Evolutionary conservation across 2,329 filamentous ascomycete species (phyloP), one percentile per base, ranked within the genome.

Genomic region (Zymoseptoria pseudotritici): DNA sequence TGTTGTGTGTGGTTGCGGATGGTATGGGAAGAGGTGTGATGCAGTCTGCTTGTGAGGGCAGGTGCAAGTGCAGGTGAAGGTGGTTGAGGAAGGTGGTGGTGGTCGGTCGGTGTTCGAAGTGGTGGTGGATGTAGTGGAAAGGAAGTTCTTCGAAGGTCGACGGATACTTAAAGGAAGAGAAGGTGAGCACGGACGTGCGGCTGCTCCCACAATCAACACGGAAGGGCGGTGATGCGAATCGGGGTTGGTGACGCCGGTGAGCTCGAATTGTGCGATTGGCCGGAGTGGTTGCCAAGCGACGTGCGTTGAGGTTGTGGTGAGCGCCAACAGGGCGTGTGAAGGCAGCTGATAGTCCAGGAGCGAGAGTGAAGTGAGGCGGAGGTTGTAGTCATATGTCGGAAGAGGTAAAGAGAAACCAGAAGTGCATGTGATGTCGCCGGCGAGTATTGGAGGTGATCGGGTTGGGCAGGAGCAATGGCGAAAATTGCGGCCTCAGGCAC

Each of bases 11-110:
- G 52, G 7, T 21, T 52, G 50, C 22, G 50, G 50, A 9, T 53
- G 52, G 13, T 53, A 22, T 11, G 26, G 9, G 52, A 53, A 13
- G 22, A 11, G 20, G 54, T 84, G 89, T 90, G 21, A 21, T n/a
- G 21, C 50, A 42, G 46, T 58, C 50, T 50, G 61, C 58, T 57
- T 62, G 49, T 3, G 11, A 50, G 49, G 42, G 21, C 17, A 50
- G 26, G n/a, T 24, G 50, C 26, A 29, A 46, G 36, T 13, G 13
- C 13, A 46, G 17, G 36, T 46, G 36, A 42, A 42, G 36, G 36
- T 42, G 36, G 36, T 46, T 4, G 36, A 17, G 52, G 22, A 53
- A 53, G 52, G 50, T 52, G 50, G 24, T 22, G 9, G 65, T 63
- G 64, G 60, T 11, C 17, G 52, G 8, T 53, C 17, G 17, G 52